A percentile compares a stretch with the other conserved stretches of the same genome.
Evolutionary conservation across 2,329 filamentous ascomycete genomes (phyloP).

Genomic region (Colletotrichum lupini): DNA sequence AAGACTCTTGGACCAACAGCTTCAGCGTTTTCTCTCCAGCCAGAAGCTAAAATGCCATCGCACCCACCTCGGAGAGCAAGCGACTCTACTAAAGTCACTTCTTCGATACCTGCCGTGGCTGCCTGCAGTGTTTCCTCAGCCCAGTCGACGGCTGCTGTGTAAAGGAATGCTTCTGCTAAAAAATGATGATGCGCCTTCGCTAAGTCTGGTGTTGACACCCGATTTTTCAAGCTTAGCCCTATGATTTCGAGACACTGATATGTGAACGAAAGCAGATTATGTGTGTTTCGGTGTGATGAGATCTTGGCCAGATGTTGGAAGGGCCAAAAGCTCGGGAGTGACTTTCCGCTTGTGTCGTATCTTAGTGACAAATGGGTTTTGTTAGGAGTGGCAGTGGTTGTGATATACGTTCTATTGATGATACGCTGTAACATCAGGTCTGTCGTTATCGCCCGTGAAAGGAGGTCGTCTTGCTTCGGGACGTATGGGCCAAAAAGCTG

Average conservation of each 20-base stretch:
- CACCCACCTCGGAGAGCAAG: not conserved
- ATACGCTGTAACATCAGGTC: not conserved
- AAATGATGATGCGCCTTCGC: rapidly evolving
- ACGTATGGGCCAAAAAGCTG: not conserved
- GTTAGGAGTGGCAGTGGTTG: not conserved
- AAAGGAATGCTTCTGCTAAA: not conserved
- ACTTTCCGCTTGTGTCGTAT: rapidly evolving
- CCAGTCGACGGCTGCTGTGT: not conserved
- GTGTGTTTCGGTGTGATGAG: rapidly evolving
- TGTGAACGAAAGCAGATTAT: not conserved
- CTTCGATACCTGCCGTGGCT: not conserved
- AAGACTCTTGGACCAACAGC: too few species aligned
- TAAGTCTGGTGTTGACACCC: rapidly evolving
- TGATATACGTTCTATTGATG: not conserved
- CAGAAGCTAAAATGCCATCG: not conserved
- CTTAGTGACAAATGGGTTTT: too few species aligned
- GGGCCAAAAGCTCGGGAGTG: rapidly evolving
- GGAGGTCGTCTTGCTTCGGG: not conserved
- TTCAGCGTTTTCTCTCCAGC: too few species aligned
- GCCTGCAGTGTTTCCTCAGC: not conserved
- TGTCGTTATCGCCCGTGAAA: not conserved
- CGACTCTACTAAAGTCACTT: not conserved
- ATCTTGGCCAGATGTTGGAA: rapidly evolving
- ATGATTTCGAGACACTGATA: not conserved
- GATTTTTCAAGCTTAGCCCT: rapidly evolving